These are phyloP conservation scores for Boletus rex-veris DNA, from an alignment of 768 basidiomycete species.

Conservation along the genomic window DNA sequence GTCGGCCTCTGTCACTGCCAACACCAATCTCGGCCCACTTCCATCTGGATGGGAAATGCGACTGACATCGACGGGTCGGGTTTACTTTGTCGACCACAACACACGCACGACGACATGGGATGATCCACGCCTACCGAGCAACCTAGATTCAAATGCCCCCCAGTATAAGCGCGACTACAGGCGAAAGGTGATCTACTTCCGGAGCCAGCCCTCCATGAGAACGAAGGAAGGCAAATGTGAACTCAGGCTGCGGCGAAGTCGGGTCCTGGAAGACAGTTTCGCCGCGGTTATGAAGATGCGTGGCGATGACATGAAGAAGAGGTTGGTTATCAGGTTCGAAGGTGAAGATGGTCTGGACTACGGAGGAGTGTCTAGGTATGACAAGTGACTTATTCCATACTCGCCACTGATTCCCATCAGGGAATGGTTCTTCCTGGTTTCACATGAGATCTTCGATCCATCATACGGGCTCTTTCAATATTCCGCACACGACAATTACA, in stretches of 20 bases:
- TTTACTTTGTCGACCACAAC: conserved; percentile 94
- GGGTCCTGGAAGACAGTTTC: conserved; percentile 86
- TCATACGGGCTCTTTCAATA: conserved; percentile 82
- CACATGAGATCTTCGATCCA: conserved; percentile 80
- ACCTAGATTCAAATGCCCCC: conserved; percentile 84
- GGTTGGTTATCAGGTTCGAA: conserved; percentile 72
- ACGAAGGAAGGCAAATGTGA: conserved; percentile 79
- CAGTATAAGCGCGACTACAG: conserved; percentile 95
- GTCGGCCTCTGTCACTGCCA: conserved; percentile 42
- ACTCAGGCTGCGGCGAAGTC: conserved; percentile 73
- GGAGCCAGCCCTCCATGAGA: conserved; percentile 84
- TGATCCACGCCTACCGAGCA: conserved; percentile 81
- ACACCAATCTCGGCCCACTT: conserved; percentile 69
- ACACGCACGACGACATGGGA: conserved; percentile 91
- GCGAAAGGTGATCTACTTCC: conserved; percentile 89
- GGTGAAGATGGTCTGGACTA: conserved; percentile 80
- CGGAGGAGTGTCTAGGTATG: conserved; percentile 70
- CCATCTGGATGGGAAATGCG: conserved; percentile 97
- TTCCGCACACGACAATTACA: conserved; percentile 76
- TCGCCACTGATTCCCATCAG: conserved; percentile 33
- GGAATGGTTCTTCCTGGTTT: conserved; percentile 85
- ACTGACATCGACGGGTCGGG: conserved; percentile 74
- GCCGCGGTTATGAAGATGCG: conserved; percentile 78
- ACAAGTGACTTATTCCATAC: neutral
- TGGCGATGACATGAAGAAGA: conserved; percentile 65